These are phyloP conservation scores for Arabidopsis arenosa DNA, from an alignment of 345 rosid species.

Conservation along the genomic window DNA sequence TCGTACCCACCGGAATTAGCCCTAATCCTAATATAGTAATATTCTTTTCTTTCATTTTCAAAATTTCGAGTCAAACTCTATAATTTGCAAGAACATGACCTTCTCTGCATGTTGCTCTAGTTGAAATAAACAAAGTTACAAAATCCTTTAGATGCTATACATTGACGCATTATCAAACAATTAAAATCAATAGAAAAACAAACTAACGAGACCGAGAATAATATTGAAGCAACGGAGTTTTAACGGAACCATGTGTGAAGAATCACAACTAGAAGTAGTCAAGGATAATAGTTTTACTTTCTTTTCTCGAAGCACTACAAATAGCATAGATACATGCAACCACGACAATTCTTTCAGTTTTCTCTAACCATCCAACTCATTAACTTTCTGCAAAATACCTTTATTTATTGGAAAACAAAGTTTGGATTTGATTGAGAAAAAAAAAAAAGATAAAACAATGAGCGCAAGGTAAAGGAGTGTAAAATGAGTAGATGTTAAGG, in stretches of 20 bases:
- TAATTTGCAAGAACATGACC: slow-evolving; percentile 27
- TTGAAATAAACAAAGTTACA: slow-evolving; percentile 22
- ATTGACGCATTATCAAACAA: not conserved
- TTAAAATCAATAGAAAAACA: not conserved
- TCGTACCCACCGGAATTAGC: slow-evolving; percentile 37
- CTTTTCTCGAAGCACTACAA: slow-evolving; percentile 12
- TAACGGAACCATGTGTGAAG: slow-evolving; percentile 9
- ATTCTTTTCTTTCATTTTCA: slow-evolving; percentile 7
- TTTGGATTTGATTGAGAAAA: not conserved
- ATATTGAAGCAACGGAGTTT: not conserved
- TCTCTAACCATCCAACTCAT: not conserved
- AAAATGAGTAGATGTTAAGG: slow-evolving; percentile 5
- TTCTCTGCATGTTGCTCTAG: slow-evolving; percentile 8
- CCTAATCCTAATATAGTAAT: slow-evolving; percentile 17
- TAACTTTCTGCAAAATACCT: not conserved
- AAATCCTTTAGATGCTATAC: not conserved
- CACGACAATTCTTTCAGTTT: not conserved
- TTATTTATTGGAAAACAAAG: not conserved
- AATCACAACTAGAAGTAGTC: slow-evolving; percentile 15
- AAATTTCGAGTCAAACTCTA: slow-evolving; percentile 21
- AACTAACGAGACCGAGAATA: not conserved
- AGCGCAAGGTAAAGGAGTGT: slow-evolving; percentile 3
- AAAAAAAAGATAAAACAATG: not conserved
- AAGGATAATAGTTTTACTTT: not conserved
- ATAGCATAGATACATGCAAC: not conserved